phyloP scores from a whole-genome alignment of 768 basidiomycete genomes.

The Tubosaeta sp. region DNA sequence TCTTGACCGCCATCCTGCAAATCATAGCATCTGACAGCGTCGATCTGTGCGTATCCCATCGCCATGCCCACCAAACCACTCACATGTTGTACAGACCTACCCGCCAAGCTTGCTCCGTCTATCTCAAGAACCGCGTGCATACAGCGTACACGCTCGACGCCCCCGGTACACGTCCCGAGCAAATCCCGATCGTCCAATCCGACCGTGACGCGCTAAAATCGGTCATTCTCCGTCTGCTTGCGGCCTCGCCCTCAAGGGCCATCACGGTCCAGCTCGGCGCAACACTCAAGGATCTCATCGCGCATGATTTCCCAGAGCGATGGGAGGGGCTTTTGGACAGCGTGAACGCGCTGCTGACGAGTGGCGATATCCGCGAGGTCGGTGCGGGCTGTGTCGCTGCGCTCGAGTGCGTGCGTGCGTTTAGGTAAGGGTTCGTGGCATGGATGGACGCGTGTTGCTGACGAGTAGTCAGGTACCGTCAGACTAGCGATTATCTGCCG shows the following conservation, averaged over 20 bases:
- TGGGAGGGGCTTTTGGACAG: conserved; percentile 72
- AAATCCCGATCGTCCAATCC: conserved; percentile 53
- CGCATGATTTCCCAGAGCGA: conserved; percentile 71
- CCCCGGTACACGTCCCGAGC: conserved; percentile 49
- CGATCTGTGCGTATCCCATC: conserved; percentile 58
- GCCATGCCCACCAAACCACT: conserved; percentile 30
- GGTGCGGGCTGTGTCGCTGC: conserved; percentile 77
- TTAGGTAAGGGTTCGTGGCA: conserved; percentile 19
- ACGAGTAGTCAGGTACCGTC: conserved; percentile 59
- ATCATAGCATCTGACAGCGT: conserved; percentile 77
- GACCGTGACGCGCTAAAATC: conserved; percentile 74
- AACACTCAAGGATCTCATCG: conserved; percentile 67
- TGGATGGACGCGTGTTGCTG: conserved; percentile 31
- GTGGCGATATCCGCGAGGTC: conserved; percentile 65
- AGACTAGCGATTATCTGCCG: conserved; percentile 55
- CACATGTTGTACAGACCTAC: conserved; percentile 49
- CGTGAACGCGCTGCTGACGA: conserved; percentile 59
- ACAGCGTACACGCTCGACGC: conserved; percentile 55
- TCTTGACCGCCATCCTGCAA: conserved; percentile 78
- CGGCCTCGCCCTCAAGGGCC: conserved; percentile 57
- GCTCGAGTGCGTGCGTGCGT: conserved; percentile 71
- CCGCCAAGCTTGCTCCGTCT: conserved; percentile 82
- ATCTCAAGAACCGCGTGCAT: conserved; percentile 86
- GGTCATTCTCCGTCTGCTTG: conserved; percentile 64
- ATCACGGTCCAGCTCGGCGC: conserved; percentile 76